Evolutionary conservation across 192 early-diverging fungal species (phyloP).

Genomic region (Podila epicladia): DNA sequence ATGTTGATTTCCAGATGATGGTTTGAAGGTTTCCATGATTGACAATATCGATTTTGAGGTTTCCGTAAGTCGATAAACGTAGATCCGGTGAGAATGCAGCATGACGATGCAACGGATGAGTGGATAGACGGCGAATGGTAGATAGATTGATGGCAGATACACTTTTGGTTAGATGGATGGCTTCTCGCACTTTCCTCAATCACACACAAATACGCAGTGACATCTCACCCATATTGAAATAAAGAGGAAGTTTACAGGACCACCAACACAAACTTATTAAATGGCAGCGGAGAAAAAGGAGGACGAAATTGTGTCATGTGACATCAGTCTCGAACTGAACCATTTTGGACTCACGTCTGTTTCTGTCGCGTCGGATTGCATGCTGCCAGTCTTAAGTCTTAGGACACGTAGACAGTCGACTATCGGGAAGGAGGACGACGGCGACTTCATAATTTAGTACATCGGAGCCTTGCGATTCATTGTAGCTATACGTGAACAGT

Average conservation of each 20-base stretch:
- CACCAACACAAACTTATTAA: no score
- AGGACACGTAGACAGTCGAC: no score
- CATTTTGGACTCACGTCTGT: no score
- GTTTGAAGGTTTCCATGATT: background rate
- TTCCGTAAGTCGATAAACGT: background rate
- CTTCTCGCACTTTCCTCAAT: background rate
- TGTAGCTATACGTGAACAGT: no score
- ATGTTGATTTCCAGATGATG: conserved; percentile 2
- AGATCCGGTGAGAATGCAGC: background rate
- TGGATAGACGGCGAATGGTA: background rate
- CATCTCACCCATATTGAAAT: conserved; percentile 4
- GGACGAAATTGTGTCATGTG: no score
- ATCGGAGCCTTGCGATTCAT: no score
- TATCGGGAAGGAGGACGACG: no score
- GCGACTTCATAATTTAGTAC: no score
- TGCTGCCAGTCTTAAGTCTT: no score
- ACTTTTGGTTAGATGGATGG: conserved; percentile 2
- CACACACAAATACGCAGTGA: background rate
- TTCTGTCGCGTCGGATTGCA: no score
- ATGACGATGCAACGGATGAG: background rate
- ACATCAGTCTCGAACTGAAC: no score
- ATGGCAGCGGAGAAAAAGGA: no score
- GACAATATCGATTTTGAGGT: background rate
- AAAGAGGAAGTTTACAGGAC: conserved; percentile 1
- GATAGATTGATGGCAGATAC: conserved; percentile 3